These are phyloP conservation scores for Microbotryomycetes sp. DNA, from an alignment of 1,284 basidiomycete species.

Conservation along the genomic window DNA sequence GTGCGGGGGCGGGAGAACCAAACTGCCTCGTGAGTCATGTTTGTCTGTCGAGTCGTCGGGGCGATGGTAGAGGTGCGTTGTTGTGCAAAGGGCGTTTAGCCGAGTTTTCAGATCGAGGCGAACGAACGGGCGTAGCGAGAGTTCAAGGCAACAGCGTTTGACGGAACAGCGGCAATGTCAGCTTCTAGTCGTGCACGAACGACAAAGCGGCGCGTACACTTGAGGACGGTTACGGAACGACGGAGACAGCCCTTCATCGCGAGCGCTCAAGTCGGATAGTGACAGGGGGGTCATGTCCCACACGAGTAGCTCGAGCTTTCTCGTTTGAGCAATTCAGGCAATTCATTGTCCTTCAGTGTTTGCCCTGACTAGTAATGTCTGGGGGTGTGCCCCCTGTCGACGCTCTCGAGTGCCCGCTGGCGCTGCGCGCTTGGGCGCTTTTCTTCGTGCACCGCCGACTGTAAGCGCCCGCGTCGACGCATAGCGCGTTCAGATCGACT, in stretches of 20 bases:
- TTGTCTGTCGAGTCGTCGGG: constrained; percentile 30
- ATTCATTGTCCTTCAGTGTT: too few relatives aligned
- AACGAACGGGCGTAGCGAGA: not conserved
- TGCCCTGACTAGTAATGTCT: too few relatives aligned
- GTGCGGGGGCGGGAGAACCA: constrained; percentile 91
- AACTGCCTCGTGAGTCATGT: constrained; percentile 85
- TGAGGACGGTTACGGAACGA: too few relatives aligned
- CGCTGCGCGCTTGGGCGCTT: not conserved
- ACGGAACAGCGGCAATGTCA: not conserved
- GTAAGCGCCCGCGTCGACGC: not conserved
- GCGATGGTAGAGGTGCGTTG: not conserved
- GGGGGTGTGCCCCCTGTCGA: not conserved
- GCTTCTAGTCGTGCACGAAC: too few relatives aligned
- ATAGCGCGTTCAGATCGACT: not conserved
- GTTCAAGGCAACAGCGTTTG: not conserved
- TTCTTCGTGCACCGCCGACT: not conserved
- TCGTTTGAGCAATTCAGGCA: not conserved
- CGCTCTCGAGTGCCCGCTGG: not conserved
- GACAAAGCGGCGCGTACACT: too few relatives aligned
- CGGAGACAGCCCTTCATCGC: too few relatives aligned
- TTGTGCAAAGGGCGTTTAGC: not conserved
- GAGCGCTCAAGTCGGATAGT: not conserved
- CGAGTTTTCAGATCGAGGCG: not conserved
- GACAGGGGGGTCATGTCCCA: not conserved
- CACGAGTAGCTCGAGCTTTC: not conserved